phyloP scores from a whole-genome alignment of 768 basidiomycete species.

The Phaeotremella fagi region DNA sequence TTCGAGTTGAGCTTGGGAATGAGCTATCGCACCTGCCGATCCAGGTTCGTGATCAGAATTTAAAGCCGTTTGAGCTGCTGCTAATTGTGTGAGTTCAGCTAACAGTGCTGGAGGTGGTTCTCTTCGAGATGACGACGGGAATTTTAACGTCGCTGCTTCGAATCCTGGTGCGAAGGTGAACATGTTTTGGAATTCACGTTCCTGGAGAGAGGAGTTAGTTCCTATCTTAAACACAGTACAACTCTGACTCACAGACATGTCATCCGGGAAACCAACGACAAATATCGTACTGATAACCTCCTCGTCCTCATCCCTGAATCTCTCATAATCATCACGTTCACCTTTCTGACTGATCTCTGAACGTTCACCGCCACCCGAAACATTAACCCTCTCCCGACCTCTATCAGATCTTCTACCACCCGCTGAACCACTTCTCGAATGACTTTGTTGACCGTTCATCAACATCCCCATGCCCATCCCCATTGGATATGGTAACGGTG shows the following conservation, averaged over 20 bases:
- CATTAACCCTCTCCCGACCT: neutral
- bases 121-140: constrained; percentile 59
- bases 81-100: constrained; percentile 31
- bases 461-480: neutral
- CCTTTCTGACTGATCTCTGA: too few relatives aligned
- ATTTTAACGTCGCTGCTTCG: constrained; percentile 95
- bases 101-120: constrained; percentile 36
- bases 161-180: constrained; percentile 94
- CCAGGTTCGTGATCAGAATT: neutral
- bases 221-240: constrained; percentile 4
- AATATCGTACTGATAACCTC: constrained; percentile 97
- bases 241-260: constrained; percentile 83
- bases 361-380: too few relatives aligned
- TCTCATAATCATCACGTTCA: too few relatives aligned
- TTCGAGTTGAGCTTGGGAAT: constrained; percentile 21
- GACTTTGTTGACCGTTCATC: too few relatives aligned
- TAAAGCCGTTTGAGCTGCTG: constrained; percentile 16
- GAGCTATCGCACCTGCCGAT: constrained; percentile 10
- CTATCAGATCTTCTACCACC: neutral
- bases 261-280: constrained; percentile 97
- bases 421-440: neutral
- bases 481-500: neutral
- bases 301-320: constrained; percentile 28
- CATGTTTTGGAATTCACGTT: constrained; percentile 99
- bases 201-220: constrained; percentile 54